phyloP scores from a whole-genome alignment of 495 filamentous ascomycete species.

The Talaromyces trachyspermus region DNA sequence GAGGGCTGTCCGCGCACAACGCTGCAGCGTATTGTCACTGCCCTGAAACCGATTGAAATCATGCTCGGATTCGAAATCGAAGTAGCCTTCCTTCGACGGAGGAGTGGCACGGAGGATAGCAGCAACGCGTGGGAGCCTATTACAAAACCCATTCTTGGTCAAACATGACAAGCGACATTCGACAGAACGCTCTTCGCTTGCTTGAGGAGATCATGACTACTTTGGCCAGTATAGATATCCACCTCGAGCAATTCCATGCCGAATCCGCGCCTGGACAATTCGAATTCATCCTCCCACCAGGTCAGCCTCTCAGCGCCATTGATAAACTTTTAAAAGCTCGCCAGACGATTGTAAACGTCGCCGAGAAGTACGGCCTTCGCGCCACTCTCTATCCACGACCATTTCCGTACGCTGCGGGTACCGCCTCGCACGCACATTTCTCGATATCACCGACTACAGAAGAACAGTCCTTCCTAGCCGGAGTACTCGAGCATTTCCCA shows the following conservation, averaged over 20 bases:
- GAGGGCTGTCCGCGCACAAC: conserved; percentile 52
- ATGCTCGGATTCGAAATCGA: conserved; percentile 79
- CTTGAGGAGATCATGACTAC: conserved; percentile 55
- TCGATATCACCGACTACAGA: conserved; percentile 24
- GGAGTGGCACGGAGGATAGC: too few relatives aligned
- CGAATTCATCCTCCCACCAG: conserved; percentile 67
- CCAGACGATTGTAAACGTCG: conserved; percentile 51
- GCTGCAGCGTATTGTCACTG: conserved; percentile 44
- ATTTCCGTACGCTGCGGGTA: conserved; percentile 46
- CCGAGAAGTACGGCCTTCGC: conserved; percentile 40
- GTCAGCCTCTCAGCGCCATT: conserved; percentile 57
- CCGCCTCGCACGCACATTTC: conserved; percentile 44
- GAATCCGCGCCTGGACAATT: conserved; percentile 72
- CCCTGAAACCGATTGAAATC: conserved; percentile 40
- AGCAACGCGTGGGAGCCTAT: conserved; percentile 11
- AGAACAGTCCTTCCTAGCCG: conserved; percentile 32
- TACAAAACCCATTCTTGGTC: conserved; percentile 45
- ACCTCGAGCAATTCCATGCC: conserved; percentile 68
- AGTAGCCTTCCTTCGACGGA: conserved; percentile 59
- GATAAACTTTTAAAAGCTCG: conserved; percentile 68
- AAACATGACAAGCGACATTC: conserved; percentile 33
- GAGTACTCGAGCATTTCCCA: conserved; percentile 24
- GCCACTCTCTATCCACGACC: conserved; percentile 78
- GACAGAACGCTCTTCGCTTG: conserved; percentile 37
- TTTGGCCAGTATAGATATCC: conserved; percentile 54